Evolutionary conservation across 1,284 basidiomycete species (phyloP).

Genomic region (Malassezia globosa): DNA sequence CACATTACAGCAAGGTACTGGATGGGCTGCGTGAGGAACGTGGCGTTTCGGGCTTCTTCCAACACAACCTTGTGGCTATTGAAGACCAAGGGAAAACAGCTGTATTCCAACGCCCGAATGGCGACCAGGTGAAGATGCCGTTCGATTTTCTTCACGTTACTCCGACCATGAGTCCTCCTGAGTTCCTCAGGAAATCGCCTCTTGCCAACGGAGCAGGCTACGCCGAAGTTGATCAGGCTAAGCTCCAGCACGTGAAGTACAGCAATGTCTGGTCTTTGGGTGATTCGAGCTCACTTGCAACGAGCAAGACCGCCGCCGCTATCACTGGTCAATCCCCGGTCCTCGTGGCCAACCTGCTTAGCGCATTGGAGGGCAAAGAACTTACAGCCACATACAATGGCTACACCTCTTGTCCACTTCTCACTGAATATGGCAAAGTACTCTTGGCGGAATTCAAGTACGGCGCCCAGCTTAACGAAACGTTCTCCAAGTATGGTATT

Average conservation of each 20-base stretch:
- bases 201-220: conserved; percentile 53
- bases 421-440: conserved; percentile 73
- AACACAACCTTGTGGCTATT: conserved; percentile 70
- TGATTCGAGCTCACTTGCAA: conserved; percentile 80
- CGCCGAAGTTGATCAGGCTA: conserved; percentile 68
- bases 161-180: conserved; percentile 79
- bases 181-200: conserved; percentile 60
- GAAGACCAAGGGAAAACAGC: conserved; percentile 57
- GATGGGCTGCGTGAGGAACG: conserved; percentile 67
- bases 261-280: conserved; percentile 79
- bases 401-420: conserved; percentile 42
- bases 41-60: conserved; percentile 67
- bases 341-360: conserved; percentile 67
- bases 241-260: conserved; percentile 69
- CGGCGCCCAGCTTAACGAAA: conserved; percentile 71
- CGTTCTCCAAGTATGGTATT: conserved; percentile 45
- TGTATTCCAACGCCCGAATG: conserved; percentile 54
- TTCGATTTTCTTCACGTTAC: conserved; percentile 78
- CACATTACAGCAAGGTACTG: conserved; percentile 78
- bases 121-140: conserved; percentile 54
- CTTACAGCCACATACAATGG: conserved; percentile 38
- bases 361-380: conserved; percentile 23
- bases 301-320: conserved; percentile 90
- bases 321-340: conserved; percentile 87
- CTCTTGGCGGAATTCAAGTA: conserved; percentile 79